phyloP scores from a whole-genome alignment of 192 early-diverging fungal species.

The Linnemannia zychae region DNA sequence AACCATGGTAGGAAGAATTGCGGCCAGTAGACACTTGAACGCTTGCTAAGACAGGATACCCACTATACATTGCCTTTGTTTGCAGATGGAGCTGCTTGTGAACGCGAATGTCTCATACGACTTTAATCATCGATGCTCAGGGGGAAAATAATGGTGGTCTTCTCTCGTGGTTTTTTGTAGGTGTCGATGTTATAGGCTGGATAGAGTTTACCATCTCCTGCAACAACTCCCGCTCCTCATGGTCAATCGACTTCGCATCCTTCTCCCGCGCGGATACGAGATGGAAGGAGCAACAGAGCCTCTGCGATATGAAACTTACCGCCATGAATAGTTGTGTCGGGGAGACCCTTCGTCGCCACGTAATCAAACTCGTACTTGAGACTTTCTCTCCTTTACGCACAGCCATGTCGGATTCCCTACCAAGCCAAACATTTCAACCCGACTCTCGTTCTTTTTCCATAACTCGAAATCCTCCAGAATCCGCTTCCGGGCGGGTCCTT shows the following conservation, averaged over 20 bases:
- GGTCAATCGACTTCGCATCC: background rate
- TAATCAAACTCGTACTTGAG: constrained; percentile 2
- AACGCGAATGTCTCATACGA: too few relatives aligned
- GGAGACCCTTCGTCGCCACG: too few relatives aligned
- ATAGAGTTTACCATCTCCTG: background rate
- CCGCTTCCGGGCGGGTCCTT: background rate
- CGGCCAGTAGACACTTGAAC: too few relatives aligned
- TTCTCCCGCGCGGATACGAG: background rate
- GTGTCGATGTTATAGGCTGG: background rate
- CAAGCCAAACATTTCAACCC: constrained; percentile 11
- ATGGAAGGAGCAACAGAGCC: background rate
- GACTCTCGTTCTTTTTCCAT: constrained; percentile 8
- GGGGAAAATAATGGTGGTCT: too few relatives aligned
- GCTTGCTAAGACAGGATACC: too few relatives aligned
- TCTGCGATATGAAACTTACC: background rate
- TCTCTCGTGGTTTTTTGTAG: background rate
- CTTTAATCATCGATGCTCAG: too few relatives aligned
- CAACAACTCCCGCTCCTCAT: constrained; percentile 6
- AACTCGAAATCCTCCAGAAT: constrained; percentile 10
- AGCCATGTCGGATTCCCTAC: constrained; percentile 1
- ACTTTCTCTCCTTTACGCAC: constrained; percentile 1
- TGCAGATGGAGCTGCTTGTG: too few relatives aligned
- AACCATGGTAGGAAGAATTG: too few relatives aligned
- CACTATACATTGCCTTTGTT: too few relatives aligned
- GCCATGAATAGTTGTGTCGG: too few relatives aligned